Evolutionary conservation across 192 early-diverging fungal species (phyloP).

Genomic region (Globomyces pollinis-pini): DNA sequence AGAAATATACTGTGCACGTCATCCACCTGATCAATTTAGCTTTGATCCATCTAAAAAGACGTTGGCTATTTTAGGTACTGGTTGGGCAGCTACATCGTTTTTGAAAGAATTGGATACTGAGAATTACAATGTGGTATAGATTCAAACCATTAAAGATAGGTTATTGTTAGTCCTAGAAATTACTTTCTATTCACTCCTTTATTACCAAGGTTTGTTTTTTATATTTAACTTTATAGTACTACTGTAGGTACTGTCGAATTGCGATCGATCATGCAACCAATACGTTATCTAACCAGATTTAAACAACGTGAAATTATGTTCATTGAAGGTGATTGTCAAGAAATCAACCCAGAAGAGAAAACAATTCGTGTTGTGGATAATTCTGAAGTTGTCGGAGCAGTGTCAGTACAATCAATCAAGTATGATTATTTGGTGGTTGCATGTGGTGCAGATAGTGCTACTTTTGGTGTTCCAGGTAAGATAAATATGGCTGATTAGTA

Average conservation of each 20-base stretch:
- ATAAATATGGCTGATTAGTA: too few species aligned
- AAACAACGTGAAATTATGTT: slow-evolving; percentile 79
- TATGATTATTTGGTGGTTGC: slow-evolving; percentile 76
- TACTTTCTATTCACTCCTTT: slow-evolving; percentile 73
- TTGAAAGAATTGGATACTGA: slow-evolving; percentile 68
- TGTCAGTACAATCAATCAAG: slow-evolving; percentile 45
- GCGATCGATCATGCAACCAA: slow-evolving; percentile 77
- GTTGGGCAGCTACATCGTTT: slow-evolving; percentile 48
- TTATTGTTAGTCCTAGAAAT: slow-evolving; percentile 72
- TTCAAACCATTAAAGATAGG: slow-evolving; percentile 13
- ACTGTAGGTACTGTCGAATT: slow-evolving; percentile 87
- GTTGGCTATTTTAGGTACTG: slow-evolving; percentile 37
- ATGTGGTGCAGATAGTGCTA: slow-evolving; percentile 70
- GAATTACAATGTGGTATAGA: slow-evolving; percentile 63
- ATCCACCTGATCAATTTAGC: slow-evolving; percentile 36
- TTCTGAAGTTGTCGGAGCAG: slow-evolving; percentile 59
- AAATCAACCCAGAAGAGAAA: slow-evolving; percentile 78
- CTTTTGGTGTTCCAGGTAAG: slow-evolving; percentile 73
- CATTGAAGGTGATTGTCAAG: slow-evolving; percentile 82
- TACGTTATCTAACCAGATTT: slow-evolving; percentile 79
- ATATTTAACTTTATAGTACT: too few species aligned
- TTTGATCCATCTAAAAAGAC: slow-evolving; percentile 45
- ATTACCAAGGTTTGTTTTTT: slow-evolving; percentile 26
- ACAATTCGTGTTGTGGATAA: slow-evolving; percentile 71
- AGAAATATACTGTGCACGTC: slow-evolving; percentile 11